Evolutionary conservation across 805 yeast genomes (phyloP).

Genomic region (Wickerhamiella domercqiae): DNA sequence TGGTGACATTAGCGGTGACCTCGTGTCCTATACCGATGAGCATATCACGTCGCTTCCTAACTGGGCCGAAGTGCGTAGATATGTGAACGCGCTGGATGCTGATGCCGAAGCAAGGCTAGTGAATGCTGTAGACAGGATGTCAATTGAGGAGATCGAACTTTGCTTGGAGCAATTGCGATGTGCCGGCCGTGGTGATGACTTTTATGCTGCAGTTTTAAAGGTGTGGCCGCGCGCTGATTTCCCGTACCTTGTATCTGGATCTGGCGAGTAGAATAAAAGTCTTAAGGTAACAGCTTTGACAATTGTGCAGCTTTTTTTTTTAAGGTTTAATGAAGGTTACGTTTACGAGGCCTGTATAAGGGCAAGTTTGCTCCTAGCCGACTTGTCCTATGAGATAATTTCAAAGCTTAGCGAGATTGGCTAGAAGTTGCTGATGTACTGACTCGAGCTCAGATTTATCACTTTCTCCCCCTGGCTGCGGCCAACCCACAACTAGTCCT

Average conservation of each 20-base stretch:
- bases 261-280: too few relatives aligned
- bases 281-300: too few relatives aligned
- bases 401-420: slow-evolving; percentile 1
- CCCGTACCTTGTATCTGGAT: too few relatives aligned
- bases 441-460: slow-evolving; percentile 41
- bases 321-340: too few relatives aligned
- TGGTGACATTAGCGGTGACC: slow-evolving; percentile 16
- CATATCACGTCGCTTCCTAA: slow-evolving; percentile 13
- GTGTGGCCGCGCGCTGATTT: slow-evolving; percentile 12
- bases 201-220: slow-evolving; percentile 8
- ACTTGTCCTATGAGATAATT: too few relatives aligned
- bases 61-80: slow-evolving; percentile 19
- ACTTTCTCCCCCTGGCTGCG: slow-evolving; percentile 67
- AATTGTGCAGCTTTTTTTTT: too few relatives aligned
- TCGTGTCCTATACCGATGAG: slow-evolving; percentile 16
- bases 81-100: slow-evolving; percentile 8
- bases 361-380: too few relatives aligned
- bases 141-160: neutral
- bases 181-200: slow-evolving; percentile 7
- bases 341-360: too few relatives aligned
- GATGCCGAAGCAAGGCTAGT: neutral
- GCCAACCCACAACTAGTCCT: slow-evolving; percentile 90
- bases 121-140: neutral
- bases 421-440: slow-evolving; percentile 41
- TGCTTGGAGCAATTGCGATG: slow-evolving; percentile 6